Evolutionary conservation across 345 rosid species (phyloP).

Genomic region (Firmiana major): DNA sequence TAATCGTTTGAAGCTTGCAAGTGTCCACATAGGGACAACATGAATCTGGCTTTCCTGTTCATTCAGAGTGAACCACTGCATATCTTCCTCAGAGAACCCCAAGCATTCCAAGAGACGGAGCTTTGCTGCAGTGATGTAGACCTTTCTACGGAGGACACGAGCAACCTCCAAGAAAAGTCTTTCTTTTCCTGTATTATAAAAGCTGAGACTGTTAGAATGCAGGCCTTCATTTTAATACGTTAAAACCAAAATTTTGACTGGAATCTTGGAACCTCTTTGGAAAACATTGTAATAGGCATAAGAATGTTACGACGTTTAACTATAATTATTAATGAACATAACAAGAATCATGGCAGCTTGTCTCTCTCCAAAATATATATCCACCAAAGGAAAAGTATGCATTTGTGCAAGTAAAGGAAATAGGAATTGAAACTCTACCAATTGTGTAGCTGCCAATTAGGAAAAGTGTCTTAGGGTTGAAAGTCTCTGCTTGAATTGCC

Average conservation of each 20-base stretch:
- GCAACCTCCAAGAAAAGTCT: constrained; percentile 93
- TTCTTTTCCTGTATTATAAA: constrained; percentile 64
- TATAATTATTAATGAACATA: neutral
- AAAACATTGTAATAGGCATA: neutral
- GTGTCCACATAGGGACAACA: constrained; percentile 94
- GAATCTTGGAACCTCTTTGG: neutral
- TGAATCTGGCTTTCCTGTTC: constrained; percentile 90
- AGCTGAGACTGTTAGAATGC: neutral
- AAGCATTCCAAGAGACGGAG: constrained; percentile 66
- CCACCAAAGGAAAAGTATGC: neutral
- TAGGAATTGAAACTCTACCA: constrained; percentile 38
- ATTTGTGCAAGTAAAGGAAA: constrained; percentile 7
- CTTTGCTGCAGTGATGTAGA: constrained; percentile 68
- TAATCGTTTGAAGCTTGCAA: constrained; percentile 90
- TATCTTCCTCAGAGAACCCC: constrained; percentile 72
- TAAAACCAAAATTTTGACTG: neutral
- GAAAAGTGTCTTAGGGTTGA: constrained; percentile 84
- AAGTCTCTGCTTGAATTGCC: constrained; percentile 94
- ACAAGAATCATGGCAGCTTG: neutral
- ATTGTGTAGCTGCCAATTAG: constrained; percentile 92
- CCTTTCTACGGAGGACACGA: constrained; percentile 61
- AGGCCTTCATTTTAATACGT: neutral
- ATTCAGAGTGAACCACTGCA: constrained; percentile 80
- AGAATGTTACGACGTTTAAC: neutral
- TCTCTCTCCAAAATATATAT: neutral